A percentile compares a stretch with the other conserved stretches of the same genome.
Conservation (phyloP, 148 eudicot species). For the Diospyros kaki region DNA sequence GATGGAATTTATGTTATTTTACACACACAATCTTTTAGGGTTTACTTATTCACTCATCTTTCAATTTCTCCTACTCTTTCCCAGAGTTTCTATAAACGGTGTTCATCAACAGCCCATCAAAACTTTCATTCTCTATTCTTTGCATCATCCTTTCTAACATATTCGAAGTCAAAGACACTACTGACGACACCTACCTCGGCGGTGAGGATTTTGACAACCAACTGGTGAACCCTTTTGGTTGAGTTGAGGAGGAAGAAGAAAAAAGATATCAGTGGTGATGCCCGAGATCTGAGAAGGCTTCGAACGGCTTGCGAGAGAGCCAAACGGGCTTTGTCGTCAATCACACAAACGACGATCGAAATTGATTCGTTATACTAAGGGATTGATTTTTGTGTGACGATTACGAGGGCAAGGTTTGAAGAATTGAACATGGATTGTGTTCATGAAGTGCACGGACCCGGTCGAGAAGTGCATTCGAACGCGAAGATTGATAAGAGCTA, state of each 20-base stretch:
- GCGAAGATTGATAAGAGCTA: constrained; percentile 30
- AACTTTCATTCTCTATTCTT: too few species aligned
- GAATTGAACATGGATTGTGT: constrained; percentile 34
- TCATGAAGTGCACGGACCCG: constrained; percentile 33
- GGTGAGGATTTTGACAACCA: constrained; percentile 39
- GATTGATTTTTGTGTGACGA: constrained; percentile 29
- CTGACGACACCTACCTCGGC: constrained; percentile 37
- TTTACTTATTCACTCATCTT: too few species aligned
- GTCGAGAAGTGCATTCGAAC: constrained; percentile 36
- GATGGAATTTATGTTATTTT: too few species aligned
- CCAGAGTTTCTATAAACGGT: too few species aligned
- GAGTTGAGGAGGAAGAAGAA: constrained; percentile 17
- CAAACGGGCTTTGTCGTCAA: constrained; percentile 26
- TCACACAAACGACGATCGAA: constrained; percentile 29
- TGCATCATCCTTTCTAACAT: background rate
- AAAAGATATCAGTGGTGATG: constrained; percentile 31
- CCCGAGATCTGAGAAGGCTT: constrained; percentile 31
- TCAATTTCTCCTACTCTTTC: too few species aligned
- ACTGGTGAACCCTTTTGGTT: constrained; percentile 28
- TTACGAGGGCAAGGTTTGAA: constrained; percentile 36
- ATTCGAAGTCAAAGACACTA: constrained; percentile 38
- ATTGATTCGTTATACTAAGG: constrained; percentile 37
- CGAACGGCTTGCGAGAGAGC: constrained; percentile 38
- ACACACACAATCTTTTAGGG: too few species aligned
- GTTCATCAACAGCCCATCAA: too few species aligned